A percentile compares a stretch with the other conserved stretches of the same genome.
Conservation (phyloP, 345 rosid species). For the Citrus inodora region DNA sequence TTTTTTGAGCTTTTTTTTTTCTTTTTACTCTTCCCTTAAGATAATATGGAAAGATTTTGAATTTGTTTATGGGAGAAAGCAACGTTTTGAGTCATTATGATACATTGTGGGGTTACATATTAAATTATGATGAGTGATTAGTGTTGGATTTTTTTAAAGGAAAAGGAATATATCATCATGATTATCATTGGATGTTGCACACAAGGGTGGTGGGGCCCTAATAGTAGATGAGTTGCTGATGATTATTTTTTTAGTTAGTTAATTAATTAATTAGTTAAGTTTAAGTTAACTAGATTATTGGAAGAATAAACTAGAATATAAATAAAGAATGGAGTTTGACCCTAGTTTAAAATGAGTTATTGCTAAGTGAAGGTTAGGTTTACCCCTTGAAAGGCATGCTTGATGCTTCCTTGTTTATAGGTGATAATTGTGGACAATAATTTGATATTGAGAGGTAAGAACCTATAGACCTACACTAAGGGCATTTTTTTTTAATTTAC, state of each 20-base stretch:
- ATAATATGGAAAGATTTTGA: neutral
- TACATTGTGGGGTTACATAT: conserved; percentile 6
- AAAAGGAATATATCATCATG: conserved; percentile 7
- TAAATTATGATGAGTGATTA: conserved; percentile 4
- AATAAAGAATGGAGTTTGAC: neutral
- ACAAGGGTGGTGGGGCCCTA: neutral
- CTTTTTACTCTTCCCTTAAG: neutral
- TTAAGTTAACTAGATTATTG: neutral
- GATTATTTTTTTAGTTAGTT: neutral
- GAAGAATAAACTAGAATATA: neutral
- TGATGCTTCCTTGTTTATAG: neutral
- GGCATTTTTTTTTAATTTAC: neutral
- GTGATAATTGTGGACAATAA: neutral
- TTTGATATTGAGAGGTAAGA: neutral
- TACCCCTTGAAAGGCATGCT: neutral
- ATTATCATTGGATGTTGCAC: conserved; percentile 4
- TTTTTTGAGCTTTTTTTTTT: conserved; percentile 11
- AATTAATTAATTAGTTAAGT: neutral
- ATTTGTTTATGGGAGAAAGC: conserved; percentile 13
- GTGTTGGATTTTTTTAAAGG: conserved; percentile 6
- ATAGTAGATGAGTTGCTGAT: neutral
- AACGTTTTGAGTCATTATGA: conserved; percentile 21
- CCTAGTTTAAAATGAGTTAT: neutral
- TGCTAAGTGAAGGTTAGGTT: neutral
- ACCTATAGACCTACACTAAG: neutral